Base-by-base conservation (phyloP, 106 monocot species). In the Hemerocallis citrina region DNA sequence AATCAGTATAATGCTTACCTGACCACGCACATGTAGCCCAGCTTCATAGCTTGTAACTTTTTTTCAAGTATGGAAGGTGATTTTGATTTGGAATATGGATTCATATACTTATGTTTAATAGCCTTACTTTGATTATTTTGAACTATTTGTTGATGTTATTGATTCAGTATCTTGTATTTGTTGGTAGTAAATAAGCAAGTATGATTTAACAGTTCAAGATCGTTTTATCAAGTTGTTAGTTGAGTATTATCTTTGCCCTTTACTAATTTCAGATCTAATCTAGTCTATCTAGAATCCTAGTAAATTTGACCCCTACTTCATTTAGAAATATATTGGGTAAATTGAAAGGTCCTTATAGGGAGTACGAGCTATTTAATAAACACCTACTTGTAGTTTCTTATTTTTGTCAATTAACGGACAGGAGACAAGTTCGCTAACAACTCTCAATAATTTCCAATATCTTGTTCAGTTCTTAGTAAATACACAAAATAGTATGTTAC, bases 31-130 rank as follows among this genome's bases (percentile, higher is more conserved):
- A n/a, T n/a, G n/a, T n/a, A n/a, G n/a, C n/a, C n/a, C n/a, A n/a
- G n/a, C n/a, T n/a, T n/a, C n/a, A n/a, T n/a, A n/a, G n/a, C n/a
- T n/a, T n/a, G n/a, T n/a, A n/a, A n/a, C n/a, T 2, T 54, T 30
- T 13, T 14, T 31, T 31, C 7, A 16, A 31, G 14, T 31, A 54
- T 31, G 3, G 28, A 19, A 1, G 49, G 27, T 50, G 31, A 54
- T 54, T 54, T 48, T 52, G 11, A 31, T 54, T 30, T 54, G 52
- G 14, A 16, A 54, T 54, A 54, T n/a, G n/a, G n/a, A n/a, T n/a
- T n/a, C n/a, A n/a, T 54, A 54, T 14, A 16, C 52, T 54, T 50
- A 8, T 50, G 27, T 25, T 9, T 23, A 9, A 2, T 0, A 4
- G 10, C 45, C 27, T 50, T 10, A 25, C 24, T 50, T 50, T 50